A percentile compares a stretch with the other conserved stretches of the same genome.
phyloP scores from a whole-genome alignment of 1,284 basidiomycete genomes.

The Hymenochaete sp. region DNA sequence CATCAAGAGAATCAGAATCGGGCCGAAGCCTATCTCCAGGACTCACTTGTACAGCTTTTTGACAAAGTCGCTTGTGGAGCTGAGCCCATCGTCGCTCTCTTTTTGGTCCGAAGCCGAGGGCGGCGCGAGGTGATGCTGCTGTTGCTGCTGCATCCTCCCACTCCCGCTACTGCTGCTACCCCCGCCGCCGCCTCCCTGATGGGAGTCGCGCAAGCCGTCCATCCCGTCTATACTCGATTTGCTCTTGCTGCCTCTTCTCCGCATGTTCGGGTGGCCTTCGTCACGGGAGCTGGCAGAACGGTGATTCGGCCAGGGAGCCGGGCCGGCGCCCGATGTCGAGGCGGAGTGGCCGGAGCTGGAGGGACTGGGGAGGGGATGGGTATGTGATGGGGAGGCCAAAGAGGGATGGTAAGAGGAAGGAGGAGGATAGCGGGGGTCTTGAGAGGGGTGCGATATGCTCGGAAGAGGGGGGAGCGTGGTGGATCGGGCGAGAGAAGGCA shows the following conservation, averaged over 20 bases:
- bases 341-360: slow-evolving; percentile 10
- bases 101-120: slow-evolving; percentile 21
- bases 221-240: too few relatives aligned
- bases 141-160: slow-evolving; percentile 5
- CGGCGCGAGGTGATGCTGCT: slow-evolving; percentile 1
- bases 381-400: too few relatives aligned
- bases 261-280: slow-evolving; percentile 11
- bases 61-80: slow-evolving; percentile 83
- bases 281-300: slow-evolving; percentile 15
- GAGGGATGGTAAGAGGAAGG: slow-evolving; percentile 29
- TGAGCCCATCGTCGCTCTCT: slow-evolving; percentile 53
- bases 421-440: slow-evolving; percentile 25
- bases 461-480: slow-evolving; percentile 33
- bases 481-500: slow-evolving; percentile 27
- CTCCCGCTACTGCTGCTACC: background rate
- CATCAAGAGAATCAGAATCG: too few relatives aligned
- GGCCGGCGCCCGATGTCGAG: slow-evolving; percentile 5
- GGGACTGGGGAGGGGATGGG: slow-evolving; percentile 10
- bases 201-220: too few relatives aligned
- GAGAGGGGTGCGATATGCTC: slow-evolving; percentile 23
- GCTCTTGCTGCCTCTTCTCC: slow-evolving; percentile 15
- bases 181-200: too few relatives aligned
- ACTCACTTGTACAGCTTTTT: slow-evolving; percentile 89
- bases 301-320: slow-evolving; percentile 11
- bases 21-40: too few relatives aligned